A percentile compares a stretch with the other conserved stretches of the same genome.
phyloP scores from a whole-genome alignment of 257 asterid genomes.

The Fraxinus excelsior region DNA sequence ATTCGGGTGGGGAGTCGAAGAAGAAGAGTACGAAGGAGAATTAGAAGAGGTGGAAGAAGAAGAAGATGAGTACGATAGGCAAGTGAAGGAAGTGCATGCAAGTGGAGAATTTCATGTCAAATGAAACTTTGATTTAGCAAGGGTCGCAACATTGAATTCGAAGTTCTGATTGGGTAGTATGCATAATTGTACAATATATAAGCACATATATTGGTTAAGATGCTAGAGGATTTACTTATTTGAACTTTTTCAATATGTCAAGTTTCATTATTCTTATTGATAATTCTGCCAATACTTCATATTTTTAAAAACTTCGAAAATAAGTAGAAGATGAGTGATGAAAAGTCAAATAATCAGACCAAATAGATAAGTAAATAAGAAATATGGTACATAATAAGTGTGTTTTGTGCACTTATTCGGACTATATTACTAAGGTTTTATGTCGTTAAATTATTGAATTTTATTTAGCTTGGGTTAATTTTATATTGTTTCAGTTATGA shows the following conservation, averaged over 20 bases:
- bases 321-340: constrained; percentile 52
- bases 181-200: not conserved
- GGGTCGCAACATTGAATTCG: not conserved
- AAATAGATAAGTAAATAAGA: too few species aligned
- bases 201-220: not conserved
- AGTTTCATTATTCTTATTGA: not conserved
- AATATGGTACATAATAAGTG: too few species aligned
- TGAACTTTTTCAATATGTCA: not conserved
- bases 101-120: constrained; percentile 64
- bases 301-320: constrained; percentile 12
- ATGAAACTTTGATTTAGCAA: constrained; percentile 3
- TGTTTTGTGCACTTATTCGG: too few species aligned
- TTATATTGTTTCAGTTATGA: too few species aligned
- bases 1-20: constrained; percentile 66
- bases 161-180: constrained; percentile 13
- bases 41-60: constrained; percentile 34
- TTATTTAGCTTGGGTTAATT: too few species aligned
- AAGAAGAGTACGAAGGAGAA: constrained; percentile 34
- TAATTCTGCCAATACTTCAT: not conserved
- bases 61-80: constrained; percentile 66
- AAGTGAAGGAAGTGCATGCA: constrained; percentile 67
- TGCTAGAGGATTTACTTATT: not conserved
- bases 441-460: too few species aligned
- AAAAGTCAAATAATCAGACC: constrained; percentile 50
- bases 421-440: too few species aligned